Evolutionary conservation across 768 basidiomycete species (phyloP).

Genomic region (Kwoniella heveanensis): DNA sequence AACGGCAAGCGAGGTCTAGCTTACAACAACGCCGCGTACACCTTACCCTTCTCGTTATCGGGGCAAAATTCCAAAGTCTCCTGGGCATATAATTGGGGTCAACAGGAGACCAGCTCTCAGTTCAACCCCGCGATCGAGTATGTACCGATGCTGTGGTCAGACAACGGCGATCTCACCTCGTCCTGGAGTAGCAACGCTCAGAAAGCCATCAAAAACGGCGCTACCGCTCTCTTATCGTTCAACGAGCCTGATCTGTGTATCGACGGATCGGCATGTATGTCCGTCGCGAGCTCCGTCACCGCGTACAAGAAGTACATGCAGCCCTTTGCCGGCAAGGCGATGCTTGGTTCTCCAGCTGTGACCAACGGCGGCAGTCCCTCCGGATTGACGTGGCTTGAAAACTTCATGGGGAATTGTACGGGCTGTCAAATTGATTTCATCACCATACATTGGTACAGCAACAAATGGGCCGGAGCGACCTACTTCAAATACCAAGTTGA

Average conservation of each 20-base stretch:
- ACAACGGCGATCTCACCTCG: not conserved
- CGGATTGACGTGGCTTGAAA: not conserved
- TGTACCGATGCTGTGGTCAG: slow-evolving; percentile 3
- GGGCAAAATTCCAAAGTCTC: slow-evolving; percentile 6
- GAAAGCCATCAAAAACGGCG: slow-evolving; percentile 3
- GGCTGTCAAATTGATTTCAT: slow-evolving; percentile 6
- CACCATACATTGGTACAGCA: slow-evolving; percentile 5
- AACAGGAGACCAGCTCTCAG: not conserved
- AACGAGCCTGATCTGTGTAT: slow-evolving; percentile 7
- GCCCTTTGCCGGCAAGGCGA: slow-evolving; percentile 5
- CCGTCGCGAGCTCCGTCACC: not conserved
- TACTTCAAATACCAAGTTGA: slow-evolving; percentile 5
- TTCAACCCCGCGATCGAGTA: slow-evolving; percentile 4
- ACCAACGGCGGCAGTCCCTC: slow-evolving; percentile 4
- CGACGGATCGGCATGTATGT: slow-evolving; percentile 3
- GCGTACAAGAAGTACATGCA: slow-evolving; percentile 6
- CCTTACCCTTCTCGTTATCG: slow-evolving; percentile 1
- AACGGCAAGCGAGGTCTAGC: slow-evolving; percentile 7
- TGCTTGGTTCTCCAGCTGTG: slow-evolving; percentile 4
- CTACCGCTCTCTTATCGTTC: slow-evolving; percentile 2
- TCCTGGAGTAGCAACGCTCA: slow-evolving; percentile 1
- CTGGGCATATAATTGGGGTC: slow-evolving; percentile 7
- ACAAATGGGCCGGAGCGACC: slow-evolving; percentile 4
- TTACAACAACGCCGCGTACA: not conserved
- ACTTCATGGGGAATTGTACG: slow-evolving; percentile 7